These are phyloP conservation scores for Serendipita sp. DNA, from an alignment of 768 basidiomycete species.

Conservation along the genomic window DNA sequence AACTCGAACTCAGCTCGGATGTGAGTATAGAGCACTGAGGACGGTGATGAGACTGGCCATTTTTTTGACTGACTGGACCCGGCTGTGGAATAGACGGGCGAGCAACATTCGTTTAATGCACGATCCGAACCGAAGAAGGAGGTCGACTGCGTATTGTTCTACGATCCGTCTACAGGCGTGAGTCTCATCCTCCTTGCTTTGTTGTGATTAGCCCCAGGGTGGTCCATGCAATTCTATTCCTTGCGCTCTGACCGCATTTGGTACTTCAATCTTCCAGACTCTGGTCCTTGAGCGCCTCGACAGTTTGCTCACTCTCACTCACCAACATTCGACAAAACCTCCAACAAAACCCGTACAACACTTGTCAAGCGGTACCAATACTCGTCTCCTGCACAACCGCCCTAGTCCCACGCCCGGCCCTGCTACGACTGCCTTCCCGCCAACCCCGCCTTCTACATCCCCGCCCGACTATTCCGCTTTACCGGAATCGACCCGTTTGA, in stretches of 20 bases:
- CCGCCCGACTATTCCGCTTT: slow-evolving; percentile 3
- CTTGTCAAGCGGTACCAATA: background rate
- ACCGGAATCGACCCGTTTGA: background rate
- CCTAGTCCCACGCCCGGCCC: background rate
- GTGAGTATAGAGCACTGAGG: background rate
- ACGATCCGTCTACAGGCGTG: slow-evolving; percentile 1
- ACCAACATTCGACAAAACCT: background rate
- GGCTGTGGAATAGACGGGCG: background rate
- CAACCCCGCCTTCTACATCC: slow-evolving; percentile 3
- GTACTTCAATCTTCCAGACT: background rate
- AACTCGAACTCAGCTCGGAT: background rate
- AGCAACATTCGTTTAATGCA: slow-evolving; percentile 1
- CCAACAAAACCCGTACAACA: background rate
- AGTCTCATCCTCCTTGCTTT: background rate
- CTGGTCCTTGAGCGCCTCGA: slow-evolving; percentile 4
- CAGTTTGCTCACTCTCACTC: background rate
- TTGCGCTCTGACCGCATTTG: background rate
- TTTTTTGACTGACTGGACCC: background rate
- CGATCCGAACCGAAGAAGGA: slow-evolving; percentile 2
- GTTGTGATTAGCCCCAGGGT: slow-evolving; percentile 1
- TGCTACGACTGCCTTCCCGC: background rate
- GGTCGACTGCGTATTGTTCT: slow-evolving; percentile 1
- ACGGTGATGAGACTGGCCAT: background rate
- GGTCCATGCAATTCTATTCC: background rate
- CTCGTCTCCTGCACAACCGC: slow-evolving; percentile 1